Conservation (phyloP, 208 protist species). For the Trypanosoma melophagium region DNA sequence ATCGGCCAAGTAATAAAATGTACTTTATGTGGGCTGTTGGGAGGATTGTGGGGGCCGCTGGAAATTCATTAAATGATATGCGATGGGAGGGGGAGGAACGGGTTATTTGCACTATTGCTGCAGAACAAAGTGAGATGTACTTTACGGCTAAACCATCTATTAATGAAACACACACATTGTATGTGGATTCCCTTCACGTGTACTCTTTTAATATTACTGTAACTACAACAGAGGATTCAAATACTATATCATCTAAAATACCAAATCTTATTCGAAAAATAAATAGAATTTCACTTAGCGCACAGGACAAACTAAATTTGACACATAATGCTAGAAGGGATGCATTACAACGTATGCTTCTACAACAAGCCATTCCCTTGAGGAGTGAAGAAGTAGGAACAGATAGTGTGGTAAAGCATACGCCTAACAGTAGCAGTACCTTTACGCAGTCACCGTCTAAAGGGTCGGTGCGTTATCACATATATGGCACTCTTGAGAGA, state of each 20-base stretch:
- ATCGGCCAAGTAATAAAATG: constrained; percentile 63
- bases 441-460: not conserved
- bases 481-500: constrained; percentile 64
- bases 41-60: constrained; percentile 20
- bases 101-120: constrained; percentile 76
- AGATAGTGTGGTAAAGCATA: no score
- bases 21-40: constrained; percentile 75
- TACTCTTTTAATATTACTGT: constrained; percentile 61
- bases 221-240: constrained; percentile 13
- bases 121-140: constrained; percentile 45
- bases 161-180: constrained; percentile 64
- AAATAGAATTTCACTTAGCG: not conserved
- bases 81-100: constrained; percentile 58
- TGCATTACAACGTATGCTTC: constrained; percentile 13
- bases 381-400: not conserved
- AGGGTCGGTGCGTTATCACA: constrained; percentile 21
- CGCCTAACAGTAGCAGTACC: not conserved
- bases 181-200: constrained; percentile 70
- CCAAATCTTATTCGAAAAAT: constrained; percentile 12
- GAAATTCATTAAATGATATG: constrained; percentile 6
- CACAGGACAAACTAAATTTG: not conserved
- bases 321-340: not conserved
- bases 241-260: not conserved
- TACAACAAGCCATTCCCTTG: not conserved
- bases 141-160: constrained; percentile 69